These are phyloP conservation scores for Colletotrichum sp. DNA, from an alignment of 2,329 filamentous ascomycete genomes.

Conservation along the genomic window DNA sequence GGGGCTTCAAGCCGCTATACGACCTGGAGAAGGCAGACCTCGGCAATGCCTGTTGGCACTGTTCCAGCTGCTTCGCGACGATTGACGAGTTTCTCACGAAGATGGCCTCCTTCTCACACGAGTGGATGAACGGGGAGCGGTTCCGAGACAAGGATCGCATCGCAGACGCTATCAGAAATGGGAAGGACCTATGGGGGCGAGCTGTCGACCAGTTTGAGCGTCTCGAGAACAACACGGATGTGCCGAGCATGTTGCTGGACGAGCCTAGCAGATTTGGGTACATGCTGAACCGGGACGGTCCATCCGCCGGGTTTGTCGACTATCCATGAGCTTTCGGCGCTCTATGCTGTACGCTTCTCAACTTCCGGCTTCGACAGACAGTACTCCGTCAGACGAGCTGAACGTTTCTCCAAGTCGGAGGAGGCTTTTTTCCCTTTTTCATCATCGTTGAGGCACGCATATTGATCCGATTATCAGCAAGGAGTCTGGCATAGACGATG, in stretches of 20 bases:
- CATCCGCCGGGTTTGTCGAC: constrained; percentile 53
- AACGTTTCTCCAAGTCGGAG: background rate
- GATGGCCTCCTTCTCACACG: constrained; percentile 50
- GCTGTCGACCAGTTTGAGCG: constrained; percentile 50
- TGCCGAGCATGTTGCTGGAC: constrained; percentile 53
- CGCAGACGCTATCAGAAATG: constrained; percentile 53
- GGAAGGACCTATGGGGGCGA: constrained; percentile 61
- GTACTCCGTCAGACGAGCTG: background rate
- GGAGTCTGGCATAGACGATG: background rate
- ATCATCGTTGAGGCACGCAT: background rate
- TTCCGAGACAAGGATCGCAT: constrained; percentile 55
- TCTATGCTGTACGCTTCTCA: background rate
- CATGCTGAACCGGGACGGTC: constrained; percentile 50
- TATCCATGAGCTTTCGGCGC: constrained; percentile 34
- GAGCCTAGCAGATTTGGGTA: constrained; percentile 47
- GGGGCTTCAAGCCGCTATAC: constrained; percentile 13
- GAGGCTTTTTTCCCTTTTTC: background rate
- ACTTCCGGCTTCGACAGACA: background rate
- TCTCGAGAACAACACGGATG: constrained; percentile 55
- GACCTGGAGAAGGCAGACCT: constrained; percentile 35
- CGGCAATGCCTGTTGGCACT: constrained; percentile 63
- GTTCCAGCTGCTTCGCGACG: constrained; percentile 64
- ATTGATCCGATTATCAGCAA: background rate
- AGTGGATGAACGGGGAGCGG: constrained; percentile 52
- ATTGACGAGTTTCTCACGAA: constrained; percentile 61